These are phyloP conservation scores for Candida orba DNA, from an alignment of 805 yeast species.

Conservation along the genomic window DNA sequence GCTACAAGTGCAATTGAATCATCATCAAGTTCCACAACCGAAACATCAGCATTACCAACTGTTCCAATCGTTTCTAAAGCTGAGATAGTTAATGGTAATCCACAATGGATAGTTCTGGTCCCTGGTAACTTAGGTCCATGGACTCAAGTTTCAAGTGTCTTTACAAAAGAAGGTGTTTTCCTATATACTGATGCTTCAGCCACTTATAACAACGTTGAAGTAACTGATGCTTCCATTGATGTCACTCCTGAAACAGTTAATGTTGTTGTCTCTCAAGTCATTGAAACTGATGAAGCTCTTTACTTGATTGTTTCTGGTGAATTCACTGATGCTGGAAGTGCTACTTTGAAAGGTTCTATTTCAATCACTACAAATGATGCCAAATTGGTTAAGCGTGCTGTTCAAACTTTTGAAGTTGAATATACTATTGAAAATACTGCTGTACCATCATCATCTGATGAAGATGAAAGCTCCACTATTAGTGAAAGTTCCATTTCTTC, in stretches of 20 bases:
- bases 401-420: not conserved
- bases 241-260: slow-evolving; percentile 5
- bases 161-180: slow-evolving; percentile 5
- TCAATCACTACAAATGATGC: not conserved
- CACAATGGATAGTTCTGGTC: slow-evolving; percentile 10
- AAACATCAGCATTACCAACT: not conserved
- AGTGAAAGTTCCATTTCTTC: not conserved
- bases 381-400: not conserved
- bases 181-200: slow-evolving; percentile 4
- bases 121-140: slow-evolving; percentile 19
- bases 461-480: no score
- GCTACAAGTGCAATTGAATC: not conserved
- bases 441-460: no score
- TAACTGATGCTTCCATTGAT: not conserved
- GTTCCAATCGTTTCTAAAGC: not conserved
- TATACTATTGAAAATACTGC: not conserved
- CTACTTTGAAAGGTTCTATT: not conserved
- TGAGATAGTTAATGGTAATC: slow-evolving; percentile 2
- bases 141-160: slow-evolving; percentile 7
- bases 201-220: slow-evolving; percentile 5
- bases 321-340: not conserved
- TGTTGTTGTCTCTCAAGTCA: not conserved
- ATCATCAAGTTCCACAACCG: not conserved
- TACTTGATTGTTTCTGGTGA: not conserved
- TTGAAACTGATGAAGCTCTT: not conserved